Evolutionary conservation across 2,329 filamentous ascomycete genomes (phyloP).

Genomic region (Colletotrichum plurivorum): DNA sequence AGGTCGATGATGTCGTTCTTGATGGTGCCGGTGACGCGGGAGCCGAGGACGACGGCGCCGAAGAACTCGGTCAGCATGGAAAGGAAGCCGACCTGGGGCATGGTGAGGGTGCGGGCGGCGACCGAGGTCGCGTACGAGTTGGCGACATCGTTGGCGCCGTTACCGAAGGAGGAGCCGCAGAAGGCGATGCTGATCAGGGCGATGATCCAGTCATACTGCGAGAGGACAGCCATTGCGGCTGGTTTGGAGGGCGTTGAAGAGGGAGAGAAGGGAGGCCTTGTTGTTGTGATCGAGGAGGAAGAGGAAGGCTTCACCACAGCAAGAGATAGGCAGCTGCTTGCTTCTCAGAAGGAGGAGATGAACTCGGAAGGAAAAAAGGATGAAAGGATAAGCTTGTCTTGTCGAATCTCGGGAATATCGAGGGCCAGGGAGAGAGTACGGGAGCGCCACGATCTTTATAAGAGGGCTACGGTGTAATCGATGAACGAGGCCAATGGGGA

Average conservation of each 20-base stretch:
- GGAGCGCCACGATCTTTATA: constrained; percentile 36
- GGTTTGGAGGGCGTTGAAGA: not conserved
- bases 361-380: too few relatives aligned
- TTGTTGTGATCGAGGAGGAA: not conserved
- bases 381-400: constrained; percentile 4
- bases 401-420: constrained; percentile 12
- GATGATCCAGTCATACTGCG: constrained; percentile 41
- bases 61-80: constrained; percentile 64
- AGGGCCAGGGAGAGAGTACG: not conserved
- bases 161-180: constrained; percentile 38
- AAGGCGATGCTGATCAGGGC: constrained; percentile 39
- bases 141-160: constrained; percentile 40
- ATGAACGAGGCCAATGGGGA: too few relatives aligned
- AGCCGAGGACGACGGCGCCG: constrained; percentile 66
- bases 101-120: constrained; percentile 64
- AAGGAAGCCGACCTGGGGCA: constrained; percentile 65
- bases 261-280: not conserved
- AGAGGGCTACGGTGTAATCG: not conserved
- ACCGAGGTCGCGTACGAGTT: constrained; percentile 68
- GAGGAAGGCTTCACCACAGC: not conserved
- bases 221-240: constrained; percentile 30
- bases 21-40: constrained; percentile 59
- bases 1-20: constrained; percentile 59
- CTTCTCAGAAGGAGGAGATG: not conserved
- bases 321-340: not conserved